Percentiles rank a stretch among this genome's conserved stretches.
Conservation (phyloP, 805 yeast genomes). For the Yamadazyma sp. region DNA sequence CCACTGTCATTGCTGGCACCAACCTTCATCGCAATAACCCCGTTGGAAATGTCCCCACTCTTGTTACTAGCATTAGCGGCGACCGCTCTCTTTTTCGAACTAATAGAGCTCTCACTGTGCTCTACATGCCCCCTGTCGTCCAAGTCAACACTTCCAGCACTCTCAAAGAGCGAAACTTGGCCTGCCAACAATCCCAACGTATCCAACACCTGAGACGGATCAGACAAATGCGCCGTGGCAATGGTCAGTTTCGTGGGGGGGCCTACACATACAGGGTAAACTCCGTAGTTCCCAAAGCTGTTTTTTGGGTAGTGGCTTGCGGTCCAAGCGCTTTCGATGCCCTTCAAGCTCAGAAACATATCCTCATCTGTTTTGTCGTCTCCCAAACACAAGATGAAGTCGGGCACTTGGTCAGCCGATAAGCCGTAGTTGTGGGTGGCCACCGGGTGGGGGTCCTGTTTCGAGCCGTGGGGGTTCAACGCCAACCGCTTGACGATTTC, state of each 20-base stretch:
- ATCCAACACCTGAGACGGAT: slow-evolving; percentile 81
- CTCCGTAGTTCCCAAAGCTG: slow-evolving; percentile 54
- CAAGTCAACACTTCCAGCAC: slow-evolving; percentile 71
- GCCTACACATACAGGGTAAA: slow-evolving; percentile 88
- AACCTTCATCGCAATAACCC: background rate
- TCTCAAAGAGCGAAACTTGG: slow-evolving; percentile 73
- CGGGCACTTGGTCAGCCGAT: slow-evolving; percentile 58
- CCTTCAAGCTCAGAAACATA: slow-evolving; percentile 80
- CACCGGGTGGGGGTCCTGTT: slow-evolving; percentile 40
- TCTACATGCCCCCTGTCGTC: slow-evolving; percentile 75
- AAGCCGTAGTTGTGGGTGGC: slow-evolving; percentile 25
- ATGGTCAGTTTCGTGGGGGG: slow-evolving; percentile 84
- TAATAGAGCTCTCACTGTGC: slow-evolving; percentile 44
- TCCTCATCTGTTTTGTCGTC: slow-evolving; percentile 98
- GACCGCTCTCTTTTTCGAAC: slow-evolving; percentile 40
- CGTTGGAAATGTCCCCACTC: background rate
- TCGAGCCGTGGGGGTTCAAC: slow-evolving; percentile 57
- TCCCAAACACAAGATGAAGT: slow-evolving; percentile 86
- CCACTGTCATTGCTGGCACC: slow-evolving; percentile 1
- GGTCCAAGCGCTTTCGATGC: slow-evolving; percentile 57
- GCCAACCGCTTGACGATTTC: slow-evolving; percentile 87
- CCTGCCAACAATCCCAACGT: slow-evolving; percentile 79
- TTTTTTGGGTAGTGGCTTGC: slow-evolving; percentile 41
- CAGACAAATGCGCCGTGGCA: slow-evolving; percentile 82
- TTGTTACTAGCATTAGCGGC: slow-evolving; percentile 6